Conservation (phyloP, 106 monocot species). For the Xerophyta viscosa region DNA sequence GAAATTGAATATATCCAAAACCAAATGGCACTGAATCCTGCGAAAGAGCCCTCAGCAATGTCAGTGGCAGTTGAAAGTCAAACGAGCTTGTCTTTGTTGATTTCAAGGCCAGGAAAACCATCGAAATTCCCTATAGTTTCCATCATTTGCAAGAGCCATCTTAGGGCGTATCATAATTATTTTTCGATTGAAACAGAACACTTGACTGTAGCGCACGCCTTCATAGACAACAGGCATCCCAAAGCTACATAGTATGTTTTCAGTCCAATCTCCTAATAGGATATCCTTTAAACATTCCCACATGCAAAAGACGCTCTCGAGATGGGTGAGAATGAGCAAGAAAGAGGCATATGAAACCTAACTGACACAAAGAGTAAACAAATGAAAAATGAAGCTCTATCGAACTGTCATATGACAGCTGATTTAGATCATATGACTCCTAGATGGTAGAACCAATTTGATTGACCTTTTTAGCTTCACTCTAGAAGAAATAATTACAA, state of each 20-base stretch:
- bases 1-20: slow-evolving; percentile 84
- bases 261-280: slow-evolving; percentile 68
- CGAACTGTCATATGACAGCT: too few species aligned
- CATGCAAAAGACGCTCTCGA: slow-evolving; percentile 29
- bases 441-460: too few species aligned
- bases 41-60: slow-evolving; percentile 49
- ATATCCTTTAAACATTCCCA: slow-evolving; percentile 96
- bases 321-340: too few species aligned
- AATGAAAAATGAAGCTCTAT: too few species aligned
- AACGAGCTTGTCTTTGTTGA: slow-evolving; percentile 67
- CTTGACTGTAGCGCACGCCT: slow-evolving; percentile 93
- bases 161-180: slow-evolving; percentile 98
- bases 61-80: slow-evolving; percentile 66
- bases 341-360: too few species aligned
- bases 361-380: too few species aligned
- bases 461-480: too few species aligned
- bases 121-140: slow-evolving; percentile 91
- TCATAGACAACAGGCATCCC: slow-evolving; percentile 94
- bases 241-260: slow-evolving; percentile 81
- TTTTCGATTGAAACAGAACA: slow-evolving; percentile 78
- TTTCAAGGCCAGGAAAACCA: slow-evolving; percentile 99
- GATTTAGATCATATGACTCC: too few species aligned
- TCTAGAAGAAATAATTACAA: too few species aligned
- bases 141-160: slow-evolving; percentile 97
- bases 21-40: slow-evolving; percentile 86